Percentiles rank a stretch among this genome's conserved stretches.
Conservation (phyloP, 352 stramenopile genomes). For the Phytophthora cryptogea region DNA sequence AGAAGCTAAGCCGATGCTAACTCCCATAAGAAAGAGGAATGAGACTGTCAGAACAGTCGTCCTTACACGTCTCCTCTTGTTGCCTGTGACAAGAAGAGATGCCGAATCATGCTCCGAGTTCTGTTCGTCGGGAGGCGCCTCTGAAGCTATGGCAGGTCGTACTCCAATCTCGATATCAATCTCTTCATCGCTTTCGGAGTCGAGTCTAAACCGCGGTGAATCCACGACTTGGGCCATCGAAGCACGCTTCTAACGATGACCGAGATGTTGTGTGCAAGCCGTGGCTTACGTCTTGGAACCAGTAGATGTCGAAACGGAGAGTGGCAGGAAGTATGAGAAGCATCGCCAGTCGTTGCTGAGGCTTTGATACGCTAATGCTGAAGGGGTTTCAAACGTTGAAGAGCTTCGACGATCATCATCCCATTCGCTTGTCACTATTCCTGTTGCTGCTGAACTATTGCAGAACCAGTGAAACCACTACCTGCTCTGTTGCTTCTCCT, state of each 20-base stretch:
- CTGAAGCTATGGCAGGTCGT: neutral
- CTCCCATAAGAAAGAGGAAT: slow-evolving; percentile 32
- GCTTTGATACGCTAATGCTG: neutral
- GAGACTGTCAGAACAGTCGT: slow-evolving; percentile 14
- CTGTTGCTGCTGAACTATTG: slow-evolving; percentile 34
- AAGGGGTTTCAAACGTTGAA: slow-evolving; percentile 16
- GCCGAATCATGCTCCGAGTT: slow-evolving; percentile 20
- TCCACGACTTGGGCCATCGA: slow-evolving; percentile 33
- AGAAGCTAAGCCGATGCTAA: slow-evolving; percentile 31
- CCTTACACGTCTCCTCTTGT: slow-evolving; percentile 16
- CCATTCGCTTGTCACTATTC: slow-evolving; percentile 20
- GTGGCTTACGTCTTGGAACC: neutral
- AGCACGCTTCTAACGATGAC: neutral
- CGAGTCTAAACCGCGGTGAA: slow-evolving; percentile 20
- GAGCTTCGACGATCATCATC: neutral
- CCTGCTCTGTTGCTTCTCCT: slow-evolving; percentile 12
- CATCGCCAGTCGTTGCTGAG: neutral
- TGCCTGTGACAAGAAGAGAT: slow-evolving; percentile 17
- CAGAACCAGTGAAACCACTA: slow-evolving; percentile 31
- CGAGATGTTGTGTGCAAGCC: neutral
- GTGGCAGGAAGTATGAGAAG: slow-evolving; percentile 7
- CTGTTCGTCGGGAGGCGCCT: slow-evolving; percentile 8
- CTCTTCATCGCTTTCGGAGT: slow-evolving; percentile 34
- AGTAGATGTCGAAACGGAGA: slow-evolving; percentile 16
- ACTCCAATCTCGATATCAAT: slow-evolving; percentile 37